Conservation (phyloP, 768 basidiomycete genomes). For the Kwoniella dendrophila region DNA sequence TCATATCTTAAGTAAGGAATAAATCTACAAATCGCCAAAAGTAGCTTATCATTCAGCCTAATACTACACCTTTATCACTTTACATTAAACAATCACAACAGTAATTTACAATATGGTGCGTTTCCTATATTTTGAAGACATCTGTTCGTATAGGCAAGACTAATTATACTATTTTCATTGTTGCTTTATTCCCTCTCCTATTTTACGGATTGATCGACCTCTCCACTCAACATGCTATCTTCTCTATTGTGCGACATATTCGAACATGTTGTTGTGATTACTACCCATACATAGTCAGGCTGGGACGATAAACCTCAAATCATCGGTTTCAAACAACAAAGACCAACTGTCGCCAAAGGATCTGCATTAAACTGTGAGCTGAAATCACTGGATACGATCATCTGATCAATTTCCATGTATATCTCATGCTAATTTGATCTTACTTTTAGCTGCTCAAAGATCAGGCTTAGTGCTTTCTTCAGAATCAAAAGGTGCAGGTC, state of each 20-base stretch:
- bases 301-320: conserved; percentile 31
- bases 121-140: background rate
- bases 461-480: conserved; percentile 20
- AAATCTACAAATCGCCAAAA: background rate
- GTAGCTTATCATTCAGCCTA: background rate
- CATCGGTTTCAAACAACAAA: conserved; percentile 25
- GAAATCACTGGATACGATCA: too few relatives aligned
- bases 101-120: background rate
- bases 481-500: conserved; percentile 40
- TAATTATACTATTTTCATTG: too few relatives aligned
- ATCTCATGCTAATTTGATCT: background rate
- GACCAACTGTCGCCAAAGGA: conserved; percentile 26
- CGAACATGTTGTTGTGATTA: background rate
- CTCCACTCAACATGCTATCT: background rate
- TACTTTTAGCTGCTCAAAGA: conserved; percentile 11
- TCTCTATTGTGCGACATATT: background rate
- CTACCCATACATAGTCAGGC: conserved; percentile 16
- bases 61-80: background rate
- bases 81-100: background rate
- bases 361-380: conserved; percentile 29
- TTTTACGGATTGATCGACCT: background rate
- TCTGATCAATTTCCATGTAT: too few relatives aligned
- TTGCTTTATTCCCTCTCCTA: background rate
- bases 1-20: too few relatives aligned
- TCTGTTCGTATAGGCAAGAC: background rate